These are phyloP conservation scores for Filobasidium wieringae DNA, from an alignment of 768 basidiomycete genomes.

Conservation along the genomic window DNA sequence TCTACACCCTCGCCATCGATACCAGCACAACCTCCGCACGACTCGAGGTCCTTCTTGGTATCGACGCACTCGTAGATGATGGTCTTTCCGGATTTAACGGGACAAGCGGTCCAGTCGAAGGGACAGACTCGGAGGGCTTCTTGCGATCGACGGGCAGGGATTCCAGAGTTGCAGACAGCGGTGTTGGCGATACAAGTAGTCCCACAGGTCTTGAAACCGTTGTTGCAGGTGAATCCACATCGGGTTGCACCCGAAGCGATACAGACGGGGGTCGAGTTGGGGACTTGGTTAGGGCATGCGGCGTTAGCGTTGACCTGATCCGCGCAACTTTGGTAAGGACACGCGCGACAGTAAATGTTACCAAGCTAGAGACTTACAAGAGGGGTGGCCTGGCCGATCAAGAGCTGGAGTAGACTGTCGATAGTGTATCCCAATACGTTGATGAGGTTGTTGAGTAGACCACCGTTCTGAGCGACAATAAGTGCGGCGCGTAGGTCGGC, in stretches of 20 bases:
- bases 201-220: not conserved
- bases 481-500: not conserved
- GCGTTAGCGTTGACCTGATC: not conserved
- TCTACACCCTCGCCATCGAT: not conserved
- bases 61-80: constrained; percentile 1
- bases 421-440: not conserved
- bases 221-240: not conserved
- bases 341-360: no score
- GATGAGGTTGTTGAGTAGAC: not conserved
- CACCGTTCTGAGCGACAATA: not conserved
- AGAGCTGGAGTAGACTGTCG: no score
- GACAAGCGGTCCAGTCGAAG: not conserved
- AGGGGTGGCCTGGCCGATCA: not conserved
- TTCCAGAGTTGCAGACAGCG: not conserved
- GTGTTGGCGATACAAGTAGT: not conserved
- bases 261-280: not conserved
- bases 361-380: no score
- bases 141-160: not conserved
- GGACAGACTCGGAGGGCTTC: not conserved
- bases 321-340: not conserved
- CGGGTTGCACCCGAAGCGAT: not conserved
- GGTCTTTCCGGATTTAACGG: not conserved
- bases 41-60: not conserved
- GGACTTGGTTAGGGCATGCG: not conserved
- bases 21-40: constrained; percentile 2